phyloP scores from a whole-genome alignment of 352 stramenopile species.

The Phytophthora sp. region DNA sequence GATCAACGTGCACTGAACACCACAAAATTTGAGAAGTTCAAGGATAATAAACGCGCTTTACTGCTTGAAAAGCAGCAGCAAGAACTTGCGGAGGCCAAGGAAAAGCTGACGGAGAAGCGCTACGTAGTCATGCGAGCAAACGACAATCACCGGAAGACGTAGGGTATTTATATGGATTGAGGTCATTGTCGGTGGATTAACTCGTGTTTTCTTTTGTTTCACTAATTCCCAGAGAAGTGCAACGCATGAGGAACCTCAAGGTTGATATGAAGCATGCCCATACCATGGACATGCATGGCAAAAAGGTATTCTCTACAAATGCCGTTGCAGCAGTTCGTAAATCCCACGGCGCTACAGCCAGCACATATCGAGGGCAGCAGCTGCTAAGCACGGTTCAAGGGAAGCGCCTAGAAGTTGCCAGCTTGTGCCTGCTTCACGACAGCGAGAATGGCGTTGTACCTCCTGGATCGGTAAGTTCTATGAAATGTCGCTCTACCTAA shows the following conservation, averaged over 20 bases:
- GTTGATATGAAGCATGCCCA: slow-evolving; percentile 72
- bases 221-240: slow-evolving; percentile 48
- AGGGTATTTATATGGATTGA: slow-evolving; percentile 2
- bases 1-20: slow-evolving; percentile 52
- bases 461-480: slow-evolving; percentile 45
- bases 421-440: slow-evolving; percentile 71
- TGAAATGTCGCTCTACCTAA: neutral
- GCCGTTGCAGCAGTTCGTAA: slow-evolving; percentile 41
- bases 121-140: slow-evolving; percentile 70
- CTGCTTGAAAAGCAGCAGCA: slow-evolving; percentile 61
- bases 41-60: slow-evolving; percentile 58
- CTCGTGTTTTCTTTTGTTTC: too few relatives aligned
- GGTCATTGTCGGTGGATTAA: too few relatives aligned
- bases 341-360: slow-evolving; percentile 52
- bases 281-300: slow-evolving; percentile 60
- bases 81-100: slow-evolving; percentile 61
- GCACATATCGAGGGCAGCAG: slow-evolving; percentile 73
- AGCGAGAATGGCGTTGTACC: slow-evolving; percentile 52
- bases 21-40: slow-evolving; percentile 62
- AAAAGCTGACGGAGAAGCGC: slow-evolving; percentile 76
- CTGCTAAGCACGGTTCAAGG: slow-evolving; percentile 73
- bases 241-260: slow-evolving; percentile 74
- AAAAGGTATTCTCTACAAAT: slow-evolving; percentile 70
- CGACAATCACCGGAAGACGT: slow-evolving; percentile 63
- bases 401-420: slow-evolving; percentile 74